Conservation (phyloP, 768 basidiomycete genomes). For the Auricularia sp. region DNA sequence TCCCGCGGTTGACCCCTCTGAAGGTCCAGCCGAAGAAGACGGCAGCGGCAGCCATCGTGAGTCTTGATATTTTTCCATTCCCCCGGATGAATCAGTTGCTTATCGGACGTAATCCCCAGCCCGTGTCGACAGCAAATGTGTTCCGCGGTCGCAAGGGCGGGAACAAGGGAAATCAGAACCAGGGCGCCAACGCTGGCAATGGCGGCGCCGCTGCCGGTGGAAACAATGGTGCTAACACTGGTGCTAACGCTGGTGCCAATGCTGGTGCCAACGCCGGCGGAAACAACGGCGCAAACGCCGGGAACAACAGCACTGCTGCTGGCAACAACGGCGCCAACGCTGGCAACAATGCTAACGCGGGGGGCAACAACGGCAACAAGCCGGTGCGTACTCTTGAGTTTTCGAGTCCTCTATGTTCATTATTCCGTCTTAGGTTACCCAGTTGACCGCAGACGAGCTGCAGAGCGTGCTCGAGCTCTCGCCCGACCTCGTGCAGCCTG, state of each 20-base stretch:
- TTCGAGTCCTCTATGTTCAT: neutral
- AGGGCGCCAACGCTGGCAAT: constrained; percentile 1
- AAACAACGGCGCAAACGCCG: neutral
- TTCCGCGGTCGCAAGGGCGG: neutral
- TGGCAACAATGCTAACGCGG: constrained; percentile 1
- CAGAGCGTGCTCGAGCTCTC: neutral
- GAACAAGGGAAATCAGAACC: neutral
- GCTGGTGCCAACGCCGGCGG: neutral
- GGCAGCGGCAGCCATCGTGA: neutral
- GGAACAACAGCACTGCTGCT: neutral
- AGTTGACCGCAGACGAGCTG: neutral
- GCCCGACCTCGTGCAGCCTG: constrained; percentile 1
- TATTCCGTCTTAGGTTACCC: neutral
- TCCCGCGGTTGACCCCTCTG: neutral
- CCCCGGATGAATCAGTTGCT: neutral
- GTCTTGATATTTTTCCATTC: neutral
- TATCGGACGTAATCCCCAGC: neutral
- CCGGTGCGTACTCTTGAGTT: neutral
- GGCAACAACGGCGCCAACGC: neutral
- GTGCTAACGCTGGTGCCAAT: neutral
- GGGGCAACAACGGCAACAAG: neutral
- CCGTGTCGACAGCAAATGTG: neutral
- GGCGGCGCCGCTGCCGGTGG: neutral
- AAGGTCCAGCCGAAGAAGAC: neutral
- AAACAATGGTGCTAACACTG: neutral